A percentile compares a stretch with the other conserved stretches of the same genome.
These are phyloP conservation scores for Ganoderma boninense DNA, from an alignment of 1,284 basidiomycete species.

Conservation along the genomic window DNA sequence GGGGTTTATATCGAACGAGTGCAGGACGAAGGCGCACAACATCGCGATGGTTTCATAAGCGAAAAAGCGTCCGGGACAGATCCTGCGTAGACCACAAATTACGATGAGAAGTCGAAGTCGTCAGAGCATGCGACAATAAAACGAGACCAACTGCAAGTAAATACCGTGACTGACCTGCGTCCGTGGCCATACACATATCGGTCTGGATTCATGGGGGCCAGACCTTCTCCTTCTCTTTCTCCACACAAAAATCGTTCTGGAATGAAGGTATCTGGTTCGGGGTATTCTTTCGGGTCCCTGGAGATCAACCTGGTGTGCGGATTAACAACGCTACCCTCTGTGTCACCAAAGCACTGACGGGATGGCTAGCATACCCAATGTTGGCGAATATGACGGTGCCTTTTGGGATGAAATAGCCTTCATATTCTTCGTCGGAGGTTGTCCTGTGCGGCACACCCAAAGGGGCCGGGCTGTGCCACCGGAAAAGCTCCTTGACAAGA, in stretches of 20 bases:
- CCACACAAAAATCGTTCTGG: conserved; percentile 32
- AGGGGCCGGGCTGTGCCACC: conserved; percentile 37
- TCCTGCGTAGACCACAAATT: neutral
- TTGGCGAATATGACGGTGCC: conserved; percentile 18
- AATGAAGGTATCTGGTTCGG: conserved; percentile 30
- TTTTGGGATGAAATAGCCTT: conserved; percentile 20
- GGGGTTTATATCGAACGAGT: conserved; percentile 20
- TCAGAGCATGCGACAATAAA: no score
- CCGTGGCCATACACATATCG: conserved; percentile 23
- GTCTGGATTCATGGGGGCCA: conserved; percentile 15
- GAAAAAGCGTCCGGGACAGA: conserved; percentile 25
- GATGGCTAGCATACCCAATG: conserved; percentile 6
- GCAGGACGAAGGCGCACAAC: conserved; percentile 15
- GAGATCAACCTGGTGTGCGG: conserved; percentile 24
- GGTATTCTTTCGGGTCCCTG: conserved; percentile 25
- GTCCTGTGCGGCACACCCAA: conserved; percentile 20
- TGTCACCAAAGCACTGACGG: neutral
- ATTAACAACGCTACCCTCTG: neutral
- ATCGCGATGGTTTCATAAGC: conserved; percentile 23
- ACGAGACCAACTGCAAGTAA: no score
- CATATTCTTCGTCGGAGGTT: conserved; percentile 22
- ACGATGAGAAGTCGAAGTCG: neutral
- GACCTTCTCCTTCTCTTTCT: conserved; percentile 24
- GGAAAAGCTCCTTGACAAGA: conserved; percentile 42
- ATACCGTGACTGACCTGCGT: conserved; percentile 10